Evolutionary conservation across 768 basidiomycete genomes (phyloP).

Genomic region (Naganishia antarctica): DNA sequence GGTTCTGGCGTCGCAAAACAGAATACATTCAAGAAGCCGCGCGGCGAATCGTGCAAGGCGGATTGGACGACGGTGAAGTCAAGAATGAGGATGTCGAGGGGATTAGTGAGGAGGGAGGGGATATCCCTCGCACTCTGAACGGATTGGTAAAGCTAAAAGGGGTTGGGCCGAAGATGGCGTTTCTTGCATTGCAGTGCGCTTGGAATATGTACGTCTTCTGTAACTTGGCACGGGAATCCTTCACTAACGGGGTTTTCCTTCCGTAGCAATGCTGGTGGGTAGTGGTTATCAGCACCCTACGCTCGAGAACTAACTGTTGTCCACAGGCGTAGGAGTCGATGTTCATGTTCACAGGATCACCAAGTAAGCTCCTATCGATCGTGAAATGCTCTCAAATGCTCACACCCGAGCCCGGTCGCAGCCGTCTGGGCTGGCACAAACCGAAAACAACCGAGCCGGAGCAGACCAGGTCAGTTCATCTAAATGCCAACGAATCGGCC

Average conservation of each 20-base stretch:
- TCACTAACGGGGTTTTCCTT: background rate
- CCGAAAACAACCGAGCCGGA: conserved; percentile 79
- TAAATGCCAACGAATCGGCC: no score
- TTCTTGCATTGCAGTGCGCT: conserved; percentile 70
- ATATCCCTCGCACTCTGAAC: conserved; percentile 83
- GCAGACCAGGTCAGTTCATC: conserved; percentile 70
- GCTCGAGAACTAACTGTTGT: background rate
- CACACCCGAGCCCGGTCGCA: background rate
- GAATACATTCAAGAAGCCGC: conserved; percentile 68
- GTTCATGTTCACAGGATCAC: conserved; percentile 95
- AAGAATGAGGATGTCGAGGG: conserved; percentile 14
- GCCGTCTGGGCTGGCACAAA: conserved; percentile 81
- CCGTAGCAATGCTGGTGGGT: conserved; percentile 17
- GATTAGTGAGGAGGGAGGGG: conserved; percentile 52
- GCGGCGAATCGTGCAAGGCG: conserved; percentile 60
- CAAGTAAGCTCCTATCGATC: conserved; percentile 51
- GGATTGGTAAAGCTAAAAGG: conserved; percentile 81
- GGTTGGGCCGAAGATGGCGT: conserved; percentile 96
- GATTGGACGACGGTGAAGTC: conserved; percentile 51
- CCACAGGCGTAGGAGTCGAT: conserved; percentile 86
- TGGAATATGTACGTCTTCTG: conserved; percentile 66
- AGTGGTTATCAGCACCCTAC: conserved; percentile 52
- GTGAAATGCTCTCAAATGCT: background rate
- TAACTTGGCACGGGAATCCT: background rate
- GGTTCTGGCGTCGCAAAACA: conserved; percentile 86